Percentiles rank a stretch among this genome's conserved stretches.
Evolutionary conservation across 768 basidiomycete genomes (phyloP).

Genomic region (Lactifluus hygrophoroides): DNA sequence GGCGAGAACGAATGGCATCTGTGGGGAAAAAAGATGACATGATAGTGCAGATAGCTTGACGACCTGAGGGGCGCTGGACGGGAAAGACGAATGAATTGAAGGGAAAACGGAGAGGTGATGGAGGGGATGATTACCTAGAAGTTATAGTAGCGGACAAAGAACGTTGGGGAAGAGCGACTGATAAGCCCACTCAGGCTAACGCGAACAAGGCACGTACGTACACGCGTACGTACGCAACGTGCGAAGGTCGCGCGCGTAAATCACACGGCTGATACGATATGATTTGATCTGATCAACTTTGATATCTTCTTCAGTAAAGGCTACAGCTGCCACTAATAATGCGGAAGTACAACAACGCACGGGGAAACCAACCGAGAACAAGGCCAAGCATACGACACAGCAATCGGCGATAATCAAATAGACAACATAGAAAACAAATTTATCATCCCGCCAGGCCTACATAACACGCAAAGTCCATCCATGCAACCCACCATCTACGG

Average conservation of each 20-base stretch:
- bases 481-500: slow-evolving; percentile 55
- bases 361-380: not conserved
- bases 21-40: slow-evolving; percentile 21
- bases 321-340: slow-evolving; percentile 10
- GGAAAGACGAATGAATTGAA: not conserved
- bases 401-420: slow-evolving; percentile 3
- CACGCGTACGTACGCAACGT: no score
- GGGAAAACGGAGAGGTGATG: not conserved
- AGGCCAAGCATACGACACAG: slow-evolving; percentile 2
- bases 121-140: not conserved
- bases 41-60: not conserved
- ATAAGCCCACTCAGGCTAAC: not conserved
- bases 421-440: slow-evolving; percentile 4
- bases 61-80: not conserved
- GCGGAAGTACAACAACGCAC: slow-evolving; percentile 6
- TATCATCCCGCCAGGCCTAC: slow-evolving; percentile 31
- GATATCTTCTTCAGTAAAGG: slow-evolving; percentile 1
- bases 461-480: slow-evolving; percentile 78
- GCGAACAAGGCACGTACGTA: slow-evolving; percentile 3
- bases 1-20: slow-evolving; percentile 53
- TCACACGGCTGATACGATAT: not conserved
- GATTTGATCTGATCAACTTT: not conserved
- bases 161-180: slow-evolving; percentile 10
- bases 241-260: not conserved
- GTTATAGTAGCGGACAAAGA: not conserved